phyloP scores from a whole-genome alignment of 306 rosid species.

The Dryas drummondii region DNA sequence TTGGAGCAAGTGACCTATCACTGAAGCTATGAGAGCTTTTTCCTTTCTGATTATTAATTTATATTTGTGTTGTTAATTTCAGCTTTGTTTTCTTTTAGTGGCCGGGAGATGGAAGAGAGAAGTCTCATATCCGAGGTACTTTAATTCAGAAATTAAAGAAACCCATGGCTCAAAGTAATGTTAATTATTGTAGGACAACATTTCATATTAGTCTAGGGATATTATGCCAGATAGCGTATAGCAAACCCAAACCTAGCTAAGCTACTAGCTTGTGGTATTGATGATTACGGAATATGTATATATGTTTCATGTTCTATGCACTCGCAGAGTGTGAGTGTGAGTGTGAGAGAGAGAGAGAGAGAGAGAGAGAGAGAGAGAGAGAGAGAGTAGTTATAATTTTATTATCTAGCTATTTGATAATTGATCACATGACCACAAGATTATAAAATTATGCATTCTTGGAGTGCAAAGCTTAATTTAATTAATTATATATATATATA shows the following conservation, averaged over 20 bases:
- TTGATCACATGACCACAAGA: slow-evolving; percentile 2
- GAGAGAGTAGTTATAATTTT: not conserved
- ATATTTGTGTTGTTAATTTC: not conserved
- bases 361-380: not conserved
- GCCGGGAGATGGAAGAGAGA: not conserved
- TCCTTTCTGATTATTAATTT: not conserved
- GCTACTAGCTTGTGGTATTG: no score
- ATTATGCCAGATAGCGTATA: no score
- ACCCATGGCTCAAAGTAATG: no score
- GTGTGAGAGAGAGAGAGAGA: not conserved
- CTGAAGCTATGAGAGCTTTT: not conserved
- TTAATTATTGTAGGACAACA: no score
- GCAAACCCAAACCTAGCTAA: no score
- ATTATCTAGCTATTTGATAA: not conserved
- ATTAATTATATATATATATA: not conserved
- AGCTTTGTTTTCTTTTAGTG: not conserved
- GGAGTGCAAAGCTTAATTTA: slow-evolving; percentile 1
- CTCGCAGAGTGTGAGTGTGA: no score
- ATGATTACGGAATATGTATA: no score
- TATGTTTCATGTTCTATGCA: no score
- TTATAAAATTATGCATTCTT: not conserved
- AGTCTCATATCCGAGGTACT: no score
- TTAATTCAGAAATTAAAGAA: no score
- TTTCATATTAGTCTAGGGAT: no score
- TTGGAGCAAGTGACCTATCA: not conserved